Evolutionary conservation across 2,329 filamentous ascomycete genomes (phyloP), one percentile per base, ranked within the genome.

Genomic region (Botrytis pseudocinerea): DNA sequence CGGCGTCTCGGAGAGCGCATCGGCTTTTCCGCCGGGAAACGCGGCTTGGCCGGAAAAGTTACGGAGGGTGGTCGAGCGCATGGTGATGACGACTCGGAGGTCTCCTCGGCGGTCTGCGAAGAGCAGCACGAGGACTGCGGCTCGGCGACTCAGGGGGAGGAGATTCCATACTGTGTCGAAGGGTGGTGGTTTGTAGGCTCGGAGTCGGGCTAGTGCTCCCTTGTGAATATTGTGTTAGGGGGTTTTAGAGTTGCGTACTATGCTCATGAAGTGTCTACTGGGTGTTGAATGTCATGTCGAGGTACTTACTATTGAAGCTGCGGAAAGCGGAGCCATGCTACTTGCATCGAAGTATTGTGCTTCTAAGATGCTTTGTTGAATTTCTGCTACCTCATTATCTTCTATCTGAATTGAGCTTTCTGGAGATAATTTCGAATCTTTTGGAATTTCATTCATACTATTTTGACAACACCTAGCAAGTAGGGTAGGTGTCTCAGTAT

Each of bases 21-120:
- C 89, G 63, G 87, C 91, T 83, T 90, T 92, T 77, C 93, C 95
- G 70, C 94, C 94, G 0, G 94, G 94, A 71, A 97, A 89, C 48
- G 94, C 94, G 35, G 93, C 94, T 79, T 97, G 94, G 2, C 94
- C 94, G n/a, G 92, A 93, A 83, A 90, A 92, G 78, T 85, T 91
- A 73, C 90, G 84, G 77, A 92, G 81, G 60, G 84, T 89, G 28
- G 88, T 86, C 25, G 90, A 89, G 69, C 90, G 87, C 87, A 92
- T 91, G 25, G 90, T 92, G 74, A 92, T 86, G 46, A 92, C 90
- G 69, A 92, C 89, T 28, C 89, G 88, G 74, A 98, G 84, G 77
- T 97, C 92, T 59, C 95, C 95, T 75, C 87, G 85, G 61, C 88
- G 87, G 82, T 98, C 95, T 51, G 94, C 93, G 81, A 96, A 98